These are phyloP conservation scores for Mycosphaerella sp. DNA, from an alignment of 2,329 filamentous ascomycete species.

Conservation along the genomic window DNA sequence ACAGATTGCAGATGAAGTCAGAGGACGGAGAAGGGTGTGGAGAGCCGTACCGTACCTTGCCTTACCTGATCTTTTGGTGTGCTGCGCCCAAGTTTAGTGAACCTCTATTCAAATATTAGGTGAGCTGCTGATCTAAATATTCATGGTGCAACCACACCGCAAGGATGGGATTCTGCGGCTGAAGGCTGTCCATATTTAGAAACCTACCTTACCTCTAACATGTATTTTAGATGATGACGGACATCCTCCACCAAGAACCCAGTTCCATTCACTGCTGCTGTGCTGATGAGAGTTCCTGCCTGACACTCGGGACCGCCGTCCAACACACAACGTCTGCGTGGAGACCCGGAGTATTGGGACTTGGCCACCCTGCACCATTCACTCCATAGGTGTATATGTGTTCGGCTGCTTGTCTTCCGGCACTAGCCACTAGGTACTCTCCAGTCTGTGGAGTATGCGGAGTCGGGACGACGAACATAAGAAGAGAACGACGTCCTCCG, in stretches of 20 bases:
- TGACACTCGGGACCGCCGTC: slow-evolving; percentile 7
- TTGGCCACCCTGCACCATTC: neutral
- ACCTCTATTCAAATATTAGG: slow-evolving; percentile 4
- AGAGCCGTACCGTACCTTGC: slow-evolving; percentile 3
- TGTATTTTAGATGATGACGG: too few species aligned
- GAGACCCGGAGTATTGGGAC: slow-evolving; percentile 4
- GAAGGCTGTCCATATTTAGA: neutral
- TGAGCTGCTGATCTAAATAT: neutral
- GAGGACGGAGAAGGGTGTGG: slow-evolving; percentile 7
- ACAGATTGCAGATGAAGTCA: slow-evolving; percentile 3
- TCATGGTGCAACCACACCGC: neutral
- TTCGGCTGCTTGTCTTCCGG: neutral
- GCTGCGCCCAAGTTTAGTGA: neutral
- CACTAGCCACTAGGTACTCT: too few species aligned
- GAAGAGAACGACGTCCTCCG: too few species aligned
- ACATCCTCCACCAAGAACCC: too few species aligned
- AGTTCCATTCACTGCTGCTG: too few species aligned
- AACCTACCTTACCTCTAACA: too few species aligned
- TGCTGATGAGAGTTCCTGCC: neutral
- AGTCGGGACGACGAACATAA: too few species aligned
- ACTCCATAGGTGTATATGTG: neutral
- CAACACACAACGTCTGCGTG: neutral
- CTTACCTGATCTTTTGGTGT: neutral
- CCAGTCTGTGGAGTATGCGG: neutral
- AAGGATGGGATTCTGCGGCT: slow-evolving; percentile 1